Percentiles rank a stretch among this genome's conserved stretches.
phyloP scores from a whole-genome alignment of 2,329 filamentous ascomycete species.

The Pestalotiopsis sp. region DNA sequence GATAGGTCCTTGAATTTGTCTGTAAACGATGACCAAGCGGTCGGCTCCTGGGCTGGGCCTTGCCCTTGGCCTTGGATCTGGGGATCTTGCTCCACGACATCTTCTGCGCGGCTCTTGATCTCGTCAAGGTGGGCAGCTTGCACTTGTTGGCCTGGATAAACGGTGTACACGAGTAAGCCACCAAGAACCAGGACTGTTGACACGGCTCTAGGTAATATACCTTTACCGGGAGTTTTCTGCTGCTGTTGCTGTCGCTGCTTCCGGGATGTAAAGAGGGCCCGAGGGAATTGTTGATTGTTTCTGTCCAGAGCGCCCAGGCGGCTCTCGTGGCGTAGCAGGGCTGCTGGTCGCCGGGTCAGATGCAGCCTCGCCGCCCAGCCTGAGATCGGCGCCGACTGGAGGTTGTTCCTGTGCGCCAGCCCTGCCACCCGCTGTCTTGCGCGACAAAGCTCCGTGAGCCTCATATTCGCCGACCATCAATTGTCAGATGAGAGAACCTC shows the following conservation, averaged over 20 bases:
- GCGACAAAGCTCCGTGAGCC: constrained; percentile 5
- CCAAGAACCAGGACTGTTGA: constrained; percentile 33
- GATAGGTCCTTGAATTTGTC: constrained; percentile 55
- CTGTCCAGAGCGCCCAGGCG: too few species aligned
- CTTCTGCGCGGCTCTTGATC: constrained; percentile 15
- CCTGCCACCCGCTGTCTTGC: not conserved
- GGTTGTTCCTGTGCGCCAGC: not conserved
- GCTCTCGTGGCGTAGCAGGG: not conserved
- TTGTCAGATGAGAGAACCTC: not conserved
- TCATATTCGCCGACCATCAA: constrained; percentile 12
- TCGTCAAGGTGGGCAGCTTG: constrained; percentile 23
- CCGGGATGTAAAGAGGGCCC: constrained; percentile 27
- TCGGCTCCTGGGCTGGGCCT: constrained; percentile 17
- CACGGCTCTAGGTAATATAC: constrained; percentile 24
- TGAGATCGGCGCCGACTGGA: constrained; percentile 13
- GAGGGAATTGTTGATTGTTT: constrained; percentile 18
- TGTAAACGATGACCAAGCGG: constrained; percentile 52
- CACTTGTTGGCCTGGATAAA: constrained; percentile 40
- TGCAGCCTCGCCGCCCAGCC: constrained; percentile 10
- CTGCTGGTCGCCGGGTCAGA: constrained; percentile 5
- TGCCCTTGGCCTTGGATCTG: not conserved
- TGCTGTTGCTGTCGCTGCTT: constrained; percentile 13
- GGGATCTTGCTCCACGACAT: constrained; percentile 13
- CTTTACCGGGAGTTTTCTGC: constrained; percentile 25
- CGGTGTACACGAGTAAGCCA: constrained; percentile 38